A percentile compares a stretch with the other conserved stretches of the same genome.
Evolutionary conservation across 139 green algal genomes (phyloP).

Genomic region (Picochlorum sp.): DNA sequence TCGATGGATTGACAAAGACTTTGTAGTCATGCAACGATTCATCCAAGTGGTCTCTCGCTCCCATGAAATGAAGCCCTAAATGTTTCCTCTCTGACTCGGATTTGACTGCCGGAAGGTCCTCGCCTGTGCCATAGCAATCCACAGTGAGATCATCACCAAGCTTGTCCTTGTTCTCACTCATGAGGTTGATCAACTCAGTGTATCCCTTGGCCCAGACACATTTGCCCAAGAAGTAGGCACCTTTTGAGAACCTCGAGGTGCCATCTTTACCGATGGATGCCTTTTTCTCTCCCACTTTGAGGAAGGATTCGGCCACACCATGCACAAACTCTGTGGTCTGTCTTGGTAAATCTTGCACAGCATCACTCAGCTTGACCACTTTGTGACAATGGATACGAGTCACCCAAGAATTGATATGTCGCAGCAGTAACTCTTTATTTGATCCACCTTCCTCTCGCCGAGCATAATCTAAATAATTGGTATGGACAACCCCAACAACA

Average conservation of each 20-base stretch:
- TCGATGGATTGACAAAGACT: constrained; percentile 93
- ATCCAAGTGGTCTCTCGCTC: constrained; percentile 84
- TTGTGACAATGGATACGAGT: constrained; percentile 88
- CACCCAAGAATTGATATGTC: constrained; percentile 72
- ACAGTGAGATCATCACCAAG: constrained; percentile 36
- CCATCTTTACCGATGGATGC: constrained; percentile 14
- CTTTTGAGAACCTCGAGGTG: constrained; percentile 32
- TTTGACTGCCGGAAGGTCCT: constrained; percentile 62
- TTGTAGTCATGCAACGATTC: constrained; percentile 76
- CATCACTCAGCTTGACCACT: constrained; percentile 94
- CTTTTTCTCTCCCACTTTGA: constrained; percentile 63
- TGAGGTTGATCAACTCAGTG: constrained; percentile 86
- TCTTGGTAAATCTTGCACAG: constrained; percentile 87
- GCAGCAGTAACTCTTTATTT: constrained; percentile 44
- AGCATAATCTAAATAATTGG: constrained; percentile 99
- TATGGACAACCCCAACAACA: constrained; percentile 96
- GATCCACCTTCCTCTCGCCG: constrained; percentile 39
- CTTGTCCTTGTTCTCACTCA: constrained; percentile 27
- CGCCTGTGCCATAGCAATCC: constrained; percentile 90
- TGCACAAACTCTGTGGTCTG: constrained; percentile 90
- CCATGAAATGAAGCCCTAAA: constrained; percentile 77
- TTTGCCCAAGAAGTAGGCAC: constrained; percentile 95
- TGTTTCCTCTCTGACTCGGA: constrained; percentile 26
- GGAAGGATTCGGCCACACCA: constrained; percentile 83
- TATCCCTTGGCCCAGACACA: constrained; percentile 98